A percentile compares a stretch with the other conserved stretches of the same genome.
These are phyloP conservation scores for Talaromyces sp. DNA, from an alignment of 2,329 filamentous ascomycete species.

Conservation along the genomic window DNA sequence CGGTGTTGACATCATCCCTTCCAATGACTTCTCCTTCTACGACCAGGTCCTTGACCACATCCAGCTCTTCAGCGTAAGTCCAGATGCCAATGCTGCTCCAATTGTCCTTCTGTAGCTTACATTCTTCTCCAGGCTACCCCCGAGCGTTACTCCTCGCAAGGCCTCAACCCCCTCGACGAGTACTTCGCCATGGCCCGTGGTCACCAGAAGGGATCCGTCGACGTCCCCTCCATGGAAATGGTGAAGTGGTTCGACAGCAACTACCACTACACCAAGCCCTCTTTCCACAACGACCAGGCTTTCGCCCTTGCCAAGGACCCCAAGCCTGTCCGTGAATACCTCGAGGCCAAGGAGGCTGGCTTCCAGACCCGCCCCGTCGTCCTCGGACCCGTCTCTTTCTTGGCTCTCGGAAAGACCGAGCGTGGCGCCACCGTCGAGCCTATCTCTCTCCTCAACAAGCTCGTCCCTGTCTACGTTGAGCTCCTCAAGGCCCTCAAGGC, in stretches of 20 bases:
- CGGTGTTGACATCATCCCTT: conserved; percentile 94
- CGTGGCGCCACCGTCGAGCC: conserved; percentile 88
- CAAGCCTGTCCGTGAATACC: conserved; percentile 92
- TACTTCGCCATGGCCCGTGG: conserved; percentile 99
- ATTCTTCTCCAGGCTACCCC: conserved; percentile 64
- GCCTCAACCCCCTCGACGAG: conserved; percentile 82
- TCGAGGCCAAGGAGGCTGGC: conserved; percentile 96
- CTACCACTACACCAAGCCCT: conserved; percentile 99
- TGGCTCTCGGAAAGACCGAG: conserved; percentile 96
- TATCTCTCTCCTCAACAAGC: conserved; percentile 88
- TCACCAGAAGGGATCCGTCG: conserved; percentile 75
- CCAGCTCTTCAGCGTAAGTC: conserved; percentile 87
- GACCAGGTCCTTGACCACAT: conserved; percentile 98
- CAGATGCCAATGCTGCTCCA: background rate
- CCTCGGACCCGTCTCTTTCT: conserved; percentile 94
- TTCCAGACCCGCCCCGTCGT: conserved; percentile 90
- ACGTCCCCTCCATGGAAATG: conserved; percentile 64
- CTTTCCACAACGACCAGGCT: conserved; percentile 90
- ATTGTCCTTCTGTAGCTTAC: conserved; percentile 14
- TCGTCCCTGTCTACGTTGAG: conserved; percentile 90
- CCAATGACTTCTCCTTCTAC: conserved; percentile 99
- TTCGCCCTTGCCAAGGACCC: conserved; percentile 84
- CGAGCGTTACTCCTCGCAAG: conserved; percentile 87
- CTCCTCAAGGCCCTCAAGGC: conserved; percentile 90
- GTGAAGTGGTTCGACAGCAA: conserved; percentile 99